These are phyloP conservation scores for Ganoderma multipileum DNA, from an alignment of 1,284 basidiomycete species.

Conservation along the genomic window DNA sequence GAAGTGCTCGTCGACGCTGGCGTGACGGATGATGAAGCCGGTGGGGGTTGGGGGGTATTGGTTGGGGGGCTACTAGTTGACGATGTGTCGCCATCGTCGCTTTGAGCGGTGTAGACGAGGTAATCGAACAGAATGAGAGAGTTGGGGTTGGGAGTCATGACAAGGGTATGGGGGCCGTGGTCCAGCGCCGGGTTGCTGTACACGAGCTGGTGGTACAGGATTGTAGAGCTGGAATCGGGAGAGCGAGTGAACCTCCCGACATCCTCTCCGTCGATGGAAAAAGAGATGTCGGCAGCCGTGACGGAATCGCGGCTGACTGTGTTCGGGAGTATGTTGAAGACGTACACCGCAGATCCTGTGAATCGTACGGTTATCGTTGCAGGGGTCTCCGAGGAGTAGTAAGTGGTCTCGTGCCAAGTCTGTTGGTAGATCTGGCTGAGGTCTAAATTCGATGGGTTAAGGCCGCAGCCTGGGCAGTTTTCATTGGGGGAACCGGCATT, in stretches of 20 bases:
- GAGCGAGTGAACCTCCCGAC: not conserved
- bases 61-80: not conserved
- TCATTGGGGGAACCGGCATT: not conserved
- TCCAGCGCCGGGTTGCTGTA: conserved; percentile 34
- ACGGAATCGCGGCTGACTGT: not conserved
- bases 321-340: not conserved
- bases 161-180: conserved; percentile 26
- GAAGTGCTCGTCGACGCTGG: too few species aligned
- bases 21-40: too few species aligned
- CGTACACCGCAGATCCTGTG: not conserved
- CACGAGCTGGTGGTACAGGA: not conserved
- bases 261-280: not conserved
- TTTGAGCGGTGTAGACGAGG: conserved; percentile 21
- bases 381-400: not conserved
- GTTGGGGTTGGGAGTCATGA: conserved; percentile 15
- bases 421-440: not conserved
- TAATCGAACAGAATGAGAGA: conserved; percentile 31
- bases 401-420: not conserved
- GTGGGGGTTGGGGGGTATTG: too few species aligned
- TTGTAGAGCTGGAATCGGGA: not conserved
- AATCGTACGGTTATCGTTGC: not conserved
- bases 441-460: not conserved
- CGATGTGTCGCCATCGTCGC: not conserved
- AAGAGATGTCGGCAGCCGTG: not conserved
- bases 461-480: not conserved